Conservation (phyloP, 1,284 basidiomycete genomes). For the Ceratobasidium theobromae region DNA sequence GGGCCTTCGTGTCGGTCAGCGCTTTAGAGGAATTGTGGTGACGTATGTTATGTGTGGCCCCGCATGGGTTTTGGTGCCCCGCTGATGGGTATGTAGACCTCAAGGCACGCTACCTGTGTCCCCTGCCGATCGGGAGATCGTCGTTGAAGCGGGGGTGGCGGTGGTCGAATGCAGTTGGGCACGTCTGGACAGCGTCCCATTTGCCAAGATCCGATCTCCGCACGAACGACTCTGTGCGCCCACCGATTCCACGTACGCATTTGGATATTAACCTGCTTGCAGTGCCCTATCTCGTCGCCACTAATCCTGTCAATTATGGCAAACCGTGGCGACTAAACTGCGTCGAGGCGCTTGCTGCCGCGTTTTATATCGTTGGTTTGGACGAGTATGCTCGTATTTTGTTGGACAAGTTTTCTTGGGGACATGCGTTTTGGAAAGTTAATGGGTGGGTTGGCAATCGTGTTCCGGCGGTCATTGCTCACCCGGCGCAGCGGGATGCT, state of each 20-base stretch:
- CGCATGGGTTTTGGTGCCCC: no score
- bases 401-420: conserved; percentile 84
- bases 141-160: conserved; percentile 77
- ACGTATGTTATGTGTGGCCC: no score
- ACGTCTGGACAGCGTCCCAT: conserved; percentile 90
- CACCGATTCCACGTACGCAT: neutral
- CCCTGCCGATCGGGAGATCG: conserved; percentile 81
- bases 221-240: conserved; percentile 84
- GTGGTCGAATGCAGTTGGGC: conserved; percentile 99
- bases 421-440: conserved; percentile 78
- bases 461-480: neutral
- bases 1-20: conserved; percentile 79
- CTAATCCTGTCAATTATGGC: conserved; percentile 94
- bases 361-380: conserved; percentile 89
- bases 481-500: conserved; percentile 53
- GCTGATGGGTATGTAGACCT: no score
- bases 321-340: conserved; percentile 91
- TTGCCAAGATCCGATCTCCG: conserved; percentile 88
- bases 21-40: conserved; percentile 90
- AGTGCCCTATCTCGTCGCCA: conserved; percentile 92
- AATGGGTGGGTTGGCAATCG: conserved; percentile 60
- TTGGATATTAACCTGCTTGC: conserved; percentile 1
- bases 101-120: conserved; percentile 81
- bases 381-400: conserved; percentile 75
- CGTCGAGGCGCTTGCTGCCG: conserved; percentile 89